Base-by-base conservation (phyloP, 1,284 basidiomycete species). In the Fomitopsis schrenkii region DNA sequence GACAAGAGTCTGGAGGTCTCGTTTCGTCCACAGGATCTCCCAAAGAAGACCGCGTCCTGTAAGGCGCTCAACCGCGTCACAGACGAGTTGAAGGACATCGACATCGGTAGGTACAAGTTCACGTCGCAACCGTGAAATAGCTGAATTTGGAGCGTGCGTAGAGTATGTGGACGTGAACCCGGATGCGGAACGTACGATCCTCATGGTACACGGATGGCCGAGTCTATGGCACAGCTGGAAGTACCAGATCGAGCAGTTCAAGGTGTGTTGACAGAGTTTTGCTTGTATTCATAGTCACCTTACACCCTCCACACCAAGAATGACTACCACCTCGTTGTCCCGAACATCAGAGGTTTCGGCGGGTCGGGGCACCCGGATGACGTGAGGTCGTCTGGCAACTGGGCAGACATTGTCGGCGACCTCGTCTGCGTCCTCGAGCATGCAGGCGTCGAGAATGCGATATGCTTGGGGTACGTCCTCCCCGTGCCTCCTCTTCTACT, bases 151-250 rank as follows among this genome's bases (percentile, higher is more conserved):
- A 14, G 19, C 28, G 19, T 2, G 35, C 17, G 15, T 62, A 90
- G 88, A 80, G 62, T 90, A 90, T 70, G 80, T 86, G 19, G 81
- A 90, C 48, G 68, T 88, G 55, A 89, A 90, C 64, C 78, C 83
- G 7, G 63, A 62, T 1, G 81, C 82, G 4, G 69, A 79, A 38
- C 74, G 72, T 14, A 81, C 85, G 0, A 71, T 90, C 6, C 44
- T 91, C 28, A 79, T 91, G 78, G 83, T 90, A 0, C 89, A 91
- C 66, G 89, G 88, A 2, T 91, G 88, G 88, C 89, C 88, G 1
- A 80, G 84, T 66, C 71, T 90, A 7, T 91, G 88, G 89, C 85
- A 83, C 58, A 83, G 81, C 26, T 91, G 88, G 89, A 79, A 83
- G 28, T 80, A 80, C 48, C 88, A 91, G 67, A 88, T 91, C 14